Evolutionary conservation across 2,329 filamentous ascomycete genomes (phyloP), one percentile per base, ranked within the genome.

Genomic region (Teratosphaeria destructans): DNA sequence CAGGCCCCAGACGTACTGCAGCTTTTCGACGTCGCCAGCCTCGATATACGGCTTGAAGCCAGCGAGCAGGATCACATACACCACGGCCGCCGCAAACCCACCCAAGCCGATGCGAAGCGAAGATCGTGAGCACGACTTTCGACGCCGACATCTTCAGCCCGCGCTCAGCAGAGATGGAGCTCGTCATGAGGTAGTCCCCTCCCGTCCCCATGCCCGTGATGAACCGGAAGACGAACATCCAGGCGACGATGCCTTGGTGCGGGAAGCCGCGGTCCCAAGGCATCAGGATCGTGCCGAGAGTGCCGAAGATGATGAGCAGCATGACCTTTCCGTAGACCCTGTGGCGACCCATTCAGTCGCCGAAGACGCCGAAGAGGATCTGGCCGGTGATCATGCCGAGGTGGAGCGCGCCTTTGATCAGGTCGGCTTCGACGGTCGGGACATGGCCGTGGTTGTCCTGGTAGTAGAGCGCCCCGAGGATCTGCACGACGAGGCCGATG

Each of bases 1-100:
- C 14, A 59, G 57, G 12, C 57, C 52, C 57, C 57, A 59, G 23
- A 59, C 57, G n/a, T 53, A 59, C 55, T 59, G 57, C 57, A 59
- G 37, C 27, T 54, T n/a, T 8, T 43, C 12, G 16, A 55, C 47
- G 53, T 59, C 39, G 43, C 43, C 43, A 12, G 16, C 12, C 14
- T 19, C 11, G 23, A 59, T 47, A 14, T n/a, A 12, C 10, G 29
- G 34, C 26, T 29, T 59, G 57, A 59, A 59, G 2, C 52, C 57
- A 14, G 52, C 23, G 16, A 59, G 57, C 10, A 54, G 26, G 32
- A 58, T 37, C 5, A 54, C 47, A 23, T 53, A 58, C 12, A 53
- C 27, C 43, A 58, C 19, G 34, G 37, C 56, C 4, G 56, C 56
- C 7, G 56, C 52, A 23, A 58, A 27, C 5, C 37, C 26, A 47